These are phyloP conservation scores for Coprinopsis cinerea DNA, from an alignment of 768 basidiomycete species.

Conservation along the genomic window DNA sequence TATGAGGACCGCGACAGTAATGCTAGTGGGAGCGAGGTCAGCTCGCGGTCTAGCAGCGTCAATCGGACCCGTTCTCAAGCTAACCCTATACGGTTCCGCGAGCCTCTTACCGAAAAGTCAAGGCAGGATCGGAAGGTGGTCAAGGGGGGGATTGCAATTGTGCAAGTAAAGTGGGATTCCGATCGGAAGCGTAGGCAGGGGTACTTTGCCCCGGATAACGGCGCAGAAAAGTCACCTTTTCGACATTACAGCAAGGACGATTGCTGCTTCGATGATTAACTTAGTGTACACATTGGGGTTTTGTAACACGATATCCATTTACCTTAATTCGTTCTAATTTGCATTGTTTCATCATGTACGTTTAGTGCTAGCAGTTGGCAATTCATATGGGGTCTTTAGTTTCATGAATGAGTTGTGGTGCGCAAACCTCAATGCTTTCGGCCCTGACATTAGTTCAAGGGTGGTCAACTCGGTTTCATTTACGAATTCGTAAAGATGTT, in stretches of 20 bases:
- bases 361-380: too few relatives aligned
- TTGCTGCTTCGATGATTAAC: conserved; percentile 21
- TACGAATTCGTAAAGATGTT: too few relatives aligned
- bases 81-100: conserved; percentile 12
- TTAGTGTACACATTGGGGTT: not conserved
- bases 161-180: conserved; percentile 27
- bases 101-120: conserved; percentile 10
- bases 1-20: not conserved
- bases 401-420: too few relatives aligned
- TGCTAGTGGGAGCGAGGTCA: not conserved
- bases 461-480: too few relatives aligned
- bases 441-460: too few relatives aligned
- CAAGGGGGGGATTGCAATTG: conserved; percentile 11
- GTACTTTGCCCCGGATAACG: conserved; percentile 23
- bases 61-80: not conserved
- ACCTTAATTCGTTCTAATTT: too few relatives aligned
- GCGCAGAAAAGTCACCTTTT: conserved; percentile 26
- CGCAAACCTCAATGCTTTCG: too few relatives aligned
- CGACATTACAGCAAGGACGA: conserved; percentile 26
- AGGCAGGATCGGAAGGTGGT: conserved; percentile 7
- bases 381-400: too few relatives aligned
- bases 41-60: not conserved
- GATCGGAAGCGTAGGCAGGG: conserved; percentile 28
- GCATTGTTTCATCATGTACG: too few relatives aligned
- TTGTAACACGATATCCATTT: not conserved